Evolutionary conservation across 2,329 filamentous ascomycete species (phyloP).

Genomic region (Penicillium palitans): DNA sequence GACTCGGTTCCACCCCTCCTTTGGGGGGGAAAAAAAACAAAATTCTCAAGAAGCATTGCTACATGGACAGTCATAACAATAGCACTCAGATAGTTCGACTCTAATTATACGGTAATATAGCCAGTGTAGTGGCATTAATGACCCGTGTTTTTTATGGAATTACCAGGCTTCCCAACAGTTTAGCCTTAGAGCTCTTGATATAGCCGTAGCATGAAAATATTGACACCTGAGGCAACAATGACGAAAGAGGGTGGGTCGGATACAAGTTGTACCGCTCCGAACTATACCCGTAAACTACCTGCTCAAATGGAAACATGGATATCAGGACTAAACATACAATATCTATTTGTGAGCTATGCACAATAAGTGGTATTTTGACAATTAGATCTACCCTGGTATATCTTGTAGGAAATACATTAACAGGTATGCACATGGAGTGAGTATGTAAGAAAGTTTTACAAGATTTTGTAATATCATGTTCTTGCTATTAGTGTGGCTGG

Average conservation of each 20-base stretch:
- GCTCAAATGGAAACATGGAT: neutral
- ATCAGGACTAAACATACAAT: neutral
- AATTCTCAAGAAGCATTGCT: neutral
- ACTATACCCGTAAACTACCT: neutral
- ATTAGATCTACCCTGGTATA: neutral
- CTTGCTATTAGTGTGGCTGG: neutral
- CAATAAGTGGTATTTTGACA: neutral
- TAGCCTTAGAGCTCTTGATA: too few relatives aligned
- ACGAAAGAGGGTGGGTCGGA: neutral
- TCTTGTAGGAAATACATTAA: neutral
- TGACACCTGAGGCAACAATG: neutral
- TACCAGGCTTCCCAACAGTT: too few relatives aligned
- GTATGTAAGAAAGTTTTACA: neutral
- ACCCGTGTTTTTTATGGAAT: neutral
- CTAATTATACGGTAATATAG: too few relatives aligned
- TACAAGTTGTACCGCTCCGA: constrained; percentile 1
- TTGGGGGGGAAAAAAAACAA: neutral
- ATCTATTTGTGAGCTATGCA: neutral
- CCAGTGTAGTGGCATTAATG: neutral
- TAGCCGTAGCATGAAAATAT: neutral
- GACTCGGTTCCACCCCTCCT: neutral
- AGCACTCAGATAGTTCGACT: neutral
- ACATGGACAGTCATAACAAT: too few relatives aligned
- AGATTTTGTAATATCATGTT: neutral
- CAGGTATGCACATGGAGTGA: neutral